Evolutionary conservation across 768 basidiomycete genomes (phyloP), one percentile per base, ranked within the genome.

Genomic region (Termitomyces sp.): DNA sequence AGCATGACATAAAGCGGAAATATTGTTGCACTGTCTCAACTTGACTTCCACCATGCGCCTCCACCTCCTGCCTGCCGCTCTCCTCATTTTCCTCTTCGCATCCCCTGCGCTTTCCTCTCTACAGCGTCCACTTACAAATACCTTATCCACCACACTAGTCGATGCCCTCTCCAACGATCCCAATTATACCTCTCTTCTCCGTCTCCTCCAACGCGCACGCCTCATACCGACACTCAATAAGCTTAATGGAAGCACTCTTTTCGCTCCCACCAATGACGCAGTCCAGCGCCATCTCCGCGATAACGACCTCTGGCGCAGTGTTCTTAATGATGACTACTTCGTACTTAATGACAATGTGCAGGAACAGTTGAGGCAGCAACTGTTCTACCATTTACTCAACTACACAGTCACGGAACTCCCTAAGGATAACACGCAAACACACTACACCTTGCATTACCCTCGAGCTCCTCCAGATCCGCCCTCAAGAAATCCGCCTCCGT

Each of bases 251-350:
- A 82, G 82, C 69, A 97, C 97, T 30, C 71, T 99, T 50, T 98
- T 98, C 68, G 97, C 97, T 1, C 97, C 97, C 1, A 97, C 93
- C 20, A 95, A 99, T 74, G 87, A 93, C 59, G 97, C 97, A 36
- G 84, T 95, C 64, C 72, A 82, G 62, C 80, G 77, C 30, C 78
- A 85, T 62, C 64, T 74, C 14, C 33, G 64, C 20, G 56, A 63
- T 4, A 68, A 78, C 53, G 64, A 71, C 41, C 61, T 79, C n/a
- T 79, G 79, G 77, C 63, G 64, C 10, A 64, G 67, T 46, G 70
- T 71, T 9, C 69, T 83, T 28, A 70, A 77, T 20, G 75, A 77
- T 57, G 73, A 79, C 53, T 56, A 65, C 23, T 58, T 65, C 36
- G 65, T 70, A 49, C 67, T 83, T 40, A 79, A 78, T 26, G 95